These are phyloP conservation scores for Coemansia sp. DNA, from an alignment of 192 early-diverging fungal genomes.

Conservation along the genomic window DNA sequence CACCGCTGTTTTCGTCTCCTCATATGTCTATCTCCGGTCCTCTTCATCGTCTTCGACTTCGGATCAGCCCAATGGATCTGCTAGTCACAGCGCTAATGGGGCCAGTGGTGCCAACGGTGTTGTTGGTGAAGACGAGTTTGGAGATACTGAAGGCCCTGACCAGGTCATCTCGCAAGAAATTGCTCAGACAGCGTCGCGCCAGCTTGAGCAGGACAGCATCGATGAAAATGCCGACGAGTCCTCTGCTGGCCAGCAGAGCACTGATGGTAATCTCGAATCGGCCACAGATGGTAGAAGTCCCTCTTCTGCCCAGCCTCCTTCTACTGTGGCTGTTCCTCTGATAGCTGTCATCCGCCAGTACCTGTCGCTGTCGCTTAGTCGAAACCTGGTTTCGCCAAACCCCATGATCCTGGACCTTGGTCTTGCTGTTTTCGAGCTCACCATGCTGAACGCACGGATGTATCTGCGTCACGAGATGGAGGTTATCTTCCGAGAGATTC, in stretches of 20 bases:
- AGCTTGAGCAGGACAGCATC: conserved; percentile 6
- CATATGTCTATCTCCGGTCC: conserved; percentile 53
- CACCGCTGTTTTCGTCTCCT: conserved; percentile 68
- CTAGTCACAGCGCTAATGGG: neutral
- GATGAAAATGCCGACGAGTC: neutral
- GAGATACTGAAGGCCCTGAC: conserved; percentile 42
- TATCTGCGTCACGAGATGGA: conserved; percentile 85
- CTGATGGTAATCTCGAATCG: neutral
- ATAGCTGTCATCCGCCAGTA: conserved; percentile 86
- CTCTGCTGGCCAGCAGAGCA: neutral
- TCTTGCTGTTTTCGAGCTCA: conserved; percentile 81
- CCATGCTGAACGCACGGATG: conserved; percentile 64
- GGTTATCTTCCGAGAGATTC: conserved; percentile 86
- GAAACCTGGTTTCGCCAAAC: conserved; percentile 77
- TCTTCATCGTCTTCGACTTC: neutral
- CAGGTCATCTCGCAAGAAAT: conserved; percentile 27
- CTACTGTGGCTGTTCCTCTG: conserved; percentile 62
- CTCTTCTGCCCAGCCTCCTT: neutral
- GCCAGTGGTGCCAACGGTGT: too few relatives aligned
- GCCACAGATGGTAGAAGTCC: neutral
- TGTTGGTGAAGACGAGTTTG: conserved; percentile 41
- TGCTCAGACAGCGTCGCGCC: conserved; percentile 14
- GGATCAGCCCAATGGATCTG: neutral
- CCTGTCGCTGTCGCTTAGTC: conserved; percentile 75
- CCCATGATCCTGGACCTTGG: conserved; percentile 80